These are phyloP conservation scores for Sclerotinia trifoliorum DNA, from an alignment of 2,329 filamentous ascomycete species.

Conservation along the genomic window DNA sequence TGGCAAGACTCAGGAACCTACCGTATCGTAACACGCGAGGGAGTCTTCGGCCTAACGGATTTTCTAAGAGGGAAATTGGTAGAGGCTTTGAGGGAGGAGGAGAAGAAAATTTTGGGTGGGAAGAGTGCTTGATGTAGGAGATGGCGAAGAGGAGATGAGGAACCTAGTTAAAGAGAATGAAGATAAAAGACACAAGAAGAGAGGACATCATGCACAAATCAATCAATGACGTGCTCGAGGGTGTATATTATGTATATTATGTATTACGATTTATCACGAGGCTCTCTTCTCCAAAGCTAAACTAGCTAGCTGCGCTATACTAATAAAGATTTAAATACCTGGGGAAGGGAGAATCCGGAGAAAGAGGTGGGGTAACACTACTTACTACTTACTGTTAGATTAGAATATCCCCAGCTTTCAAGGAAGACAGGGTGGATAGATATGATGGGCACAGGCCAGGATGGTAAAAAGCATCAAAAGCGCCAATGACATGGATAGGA, in stretches of 20 bases:
- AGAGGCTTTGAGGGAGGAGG: conserved; percentile 53
- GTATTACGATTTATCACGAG: conserved; percentile 3
- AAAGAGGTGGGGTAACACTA: conserved; percentile 12
- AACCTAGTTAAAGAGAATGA: too few relatives aligned
- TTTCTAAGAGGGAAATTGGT: conserved; percentile 56
- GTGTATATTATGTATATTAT: conserved; percentile 13
- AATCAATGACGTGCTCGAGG: not conserved
- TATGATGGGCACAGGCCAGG: conserved; percentile 13
- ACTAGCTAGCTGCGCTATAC: too few relatives aligned
- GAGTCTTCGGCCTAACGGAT: conserved; percentile 57
- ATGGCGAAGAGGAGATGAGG: not conserved
- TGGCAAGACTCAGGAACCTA: conserved; percentile 63
- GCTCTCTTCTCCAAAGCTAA: not conserved
- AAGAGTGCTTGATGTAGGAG: conserved; percentile 23
- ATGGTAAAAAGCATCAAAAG: not conserved
- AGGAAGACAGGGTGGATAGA: not conserved
- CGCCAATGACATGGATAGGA: not conserved
- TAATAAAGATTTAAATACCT: conserved; percentile 2
- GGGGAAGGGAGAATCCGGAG: conserved; percentile 16
- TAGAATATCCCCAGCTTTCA: conserved; percentile 9
- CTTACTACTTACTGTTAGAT: conserved; percentile 2
- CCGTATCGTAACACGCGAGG: conserved; percentile 62
- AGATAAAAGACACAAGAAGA: not conserved
- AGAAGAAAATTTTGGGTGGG: conserved; percentile 38
- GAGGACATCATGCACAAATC: not conserved